Evolutionary conservation across 2,329 filamentous ascomycete species (phyloP).

Genomic region (Geosmithia flava): DNA sequence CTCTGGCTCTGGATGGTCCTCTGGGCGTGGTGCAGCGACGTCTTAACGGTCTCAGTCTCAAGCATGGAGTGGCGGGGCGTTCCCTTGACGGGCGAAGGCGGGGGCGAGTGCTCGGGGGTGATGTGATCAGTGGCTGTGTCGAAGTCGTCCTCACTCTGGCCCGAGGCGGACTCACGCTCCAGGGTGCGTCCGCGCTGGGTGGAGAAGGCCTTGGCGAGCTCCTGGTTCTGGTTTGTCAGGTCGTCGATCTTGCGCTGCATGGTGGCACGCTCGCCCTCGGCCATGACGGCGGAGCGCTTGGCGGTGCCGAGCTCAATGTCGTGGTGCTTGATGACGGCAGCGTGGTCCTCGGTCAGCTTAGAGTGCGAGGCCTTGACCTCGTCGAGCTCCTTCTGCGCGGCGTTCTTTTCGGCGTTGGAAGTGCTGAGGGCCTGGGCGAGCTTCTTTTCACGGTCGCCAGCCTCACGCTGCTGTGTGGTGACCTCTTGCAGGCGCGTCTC

Average conservation of each 20-base stretch:
- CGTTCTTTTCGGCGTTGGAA: slow-evolving; percentile 61
- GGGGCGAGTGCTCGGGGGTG: slow-evolving; percentile 83
- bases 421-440: slow-evolving; percentile 60
- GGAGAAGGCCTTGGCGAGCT: slow-evolving; percentile 75
- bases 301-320: slow-evolving; percentile 80
- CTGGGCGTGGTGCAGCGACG: slow-evolving; percentile 86
- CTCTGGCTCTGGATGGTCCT: slow-evolving; percentile 94
- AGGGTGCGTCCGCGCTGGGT: slow-evolving; percentile 55
- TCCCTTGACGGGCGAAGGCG: slow-evolving; percentile 78
- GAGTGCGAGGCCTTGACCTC: slow-evolving; percentile 73
- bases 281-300: slow-evolving; percentile 66
- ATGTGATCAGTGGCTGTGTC: slow-evolving; percentile 54
- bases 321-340: slow-evolving; percentile 64
- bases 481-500: slow-evolving; percentile 87
- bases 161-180: slow-evolving; percentile 49
- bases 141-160: slow-evolving; percentile 48
- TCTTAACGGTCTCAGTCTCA: slow-evolving; percentile 93
- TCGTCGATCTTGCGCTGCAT: slow-evolving; percentile 84
- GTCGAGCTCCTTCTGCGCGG: slow-evolving; percentile 76
- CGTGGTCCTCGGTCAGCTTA: slow-evolving; percentile 71
- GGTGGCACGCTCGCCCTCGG: slow-evolving; percentile 65
- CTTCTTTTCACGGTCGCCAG: slow-evolving; percentile 72
- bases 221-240: slow-evolving; percentile 76
- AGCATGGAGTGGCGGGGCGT: slow-evolving; percentile 83
- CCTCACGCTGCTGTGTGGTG: slow-evolving; percentile 59